Conservation (phyloP, 2,329 filamentous ascomycete species). For the Tolypocladium ovalisporum region DNA sequence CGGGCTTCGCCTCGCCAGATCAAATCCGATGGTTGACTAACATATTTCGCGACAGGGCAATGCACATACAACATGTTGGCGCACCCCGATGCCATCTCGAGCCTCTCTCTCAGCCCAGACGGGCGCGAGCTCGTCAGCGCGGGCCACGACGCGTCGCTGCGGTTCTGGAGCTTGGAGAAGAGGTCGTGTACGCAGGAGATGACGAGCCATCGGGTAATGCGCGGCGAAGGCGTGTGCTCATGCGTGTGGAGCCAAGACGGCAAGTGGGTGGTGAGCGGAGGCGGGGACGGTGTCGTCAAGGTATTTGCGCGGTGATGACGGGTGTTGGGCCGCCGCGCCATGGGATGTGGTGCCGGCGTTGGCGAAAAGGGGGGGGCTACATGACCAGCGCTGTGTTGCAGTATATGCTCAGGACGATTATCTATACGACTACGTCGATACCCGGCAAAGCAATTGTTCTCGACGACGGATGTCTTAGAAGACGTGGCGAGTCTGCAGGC, state of each 20-base stretch:
- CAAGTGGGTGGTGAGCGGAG: constrained; percentile 85
- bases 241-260: constrained; percentile 96
- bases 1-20: background rate
- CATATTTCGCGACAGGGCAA: constrained; percentile 56
- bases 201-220: constrained; percentile 84
- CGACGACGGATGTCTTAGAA: background rate
- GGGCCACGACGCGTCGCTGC: constrained; percentile 87
- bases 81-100: constrained; percentile 86
- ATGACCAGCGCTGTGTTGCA: constrained; percentile 2
- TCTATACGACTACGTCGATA: constrained; percentile 15
- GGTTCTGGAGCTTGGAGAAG: constrained; percentile 97
- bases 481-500: too few species aligned
- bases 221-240: constrained; percentile 87
- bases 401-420: constrained; percentile 7
- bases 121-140: constrained; percentile 90
- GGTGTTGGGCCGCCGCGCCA: background rate
- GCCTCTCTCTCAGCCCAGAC: constrained; percentile 83
- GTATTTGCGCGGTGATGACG: constrained; percentile 59
- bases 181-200: constrained; percentile 92
- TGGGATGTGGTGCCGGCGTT: background rate
- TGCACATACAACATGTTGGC: constrained; percentile 99
- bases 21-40: constrained; percentile 4
- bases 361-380: background rate
- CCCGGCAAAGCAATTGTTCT: constrained; percentile 13
- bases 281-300: constrained; percentile 92